Evolutionary conservation across 2,329 filamentous ascomycete genomes (phyloP).

Genomic region (Botrytis tulipae): DNA sequence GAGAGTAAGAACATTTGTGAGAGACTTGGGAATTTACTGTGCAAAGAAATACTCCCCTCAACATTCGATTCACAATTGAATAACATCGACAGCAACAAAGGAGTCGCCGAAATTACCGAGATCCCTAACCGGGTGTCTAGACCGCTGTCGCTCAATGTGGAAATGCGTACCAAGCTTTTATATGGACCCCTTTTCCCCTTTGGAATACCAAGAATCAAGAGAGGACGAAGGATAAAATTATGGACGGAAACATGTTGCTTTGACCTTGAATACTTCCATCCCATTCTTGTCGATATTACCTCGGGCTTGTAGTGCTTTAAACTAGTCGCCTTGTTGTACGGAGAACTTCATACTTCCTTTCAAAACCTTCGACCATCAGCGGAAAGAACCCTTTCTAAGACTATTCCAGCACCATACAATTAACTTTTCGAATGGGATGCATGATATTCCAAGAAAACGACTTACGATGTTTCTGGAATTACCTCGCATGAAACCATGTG

Average conservation of each 20-base stretch:
- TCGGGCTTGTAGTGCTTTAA: background rate
- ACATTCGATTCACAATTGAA: background rate
- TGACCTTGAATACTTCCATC: background rate
- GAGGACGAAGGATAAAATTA: background rate
- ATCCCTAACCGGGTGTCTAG: background rate
- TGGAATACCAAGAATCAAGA: background rate
- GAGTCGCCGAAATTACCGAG: background rate
- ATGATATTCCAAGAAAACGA: background rate
- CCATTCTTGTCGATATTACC: background rate
- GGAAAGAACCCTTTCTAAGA: background rate
- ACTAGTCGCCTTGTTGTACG: background rate
- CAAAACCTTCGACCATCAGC: background rate
- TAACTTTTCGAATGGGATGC: background rate
- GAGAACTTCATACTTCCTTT: background rate
- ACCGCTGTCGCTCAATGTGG: background rate
- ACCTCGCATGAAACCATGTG: background rate
- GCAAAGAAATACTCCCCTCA: too few species aligned
- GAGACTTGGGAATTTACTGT: background rate
- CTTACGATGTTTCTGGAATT: background rate
- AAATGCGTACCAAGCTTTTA: background rate
- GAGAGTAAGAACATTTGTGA: background rate
- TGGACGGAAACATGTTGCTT: background rate
- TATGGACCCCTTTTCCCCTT: background rate
- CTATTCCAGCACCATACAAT: background rate
- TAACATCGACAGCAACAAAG: background rate